Evolutionary conservation across 78 protist genomes (phyloP).

Genomic region (slime mould (Dictyostelium discoideum)): DNA sequence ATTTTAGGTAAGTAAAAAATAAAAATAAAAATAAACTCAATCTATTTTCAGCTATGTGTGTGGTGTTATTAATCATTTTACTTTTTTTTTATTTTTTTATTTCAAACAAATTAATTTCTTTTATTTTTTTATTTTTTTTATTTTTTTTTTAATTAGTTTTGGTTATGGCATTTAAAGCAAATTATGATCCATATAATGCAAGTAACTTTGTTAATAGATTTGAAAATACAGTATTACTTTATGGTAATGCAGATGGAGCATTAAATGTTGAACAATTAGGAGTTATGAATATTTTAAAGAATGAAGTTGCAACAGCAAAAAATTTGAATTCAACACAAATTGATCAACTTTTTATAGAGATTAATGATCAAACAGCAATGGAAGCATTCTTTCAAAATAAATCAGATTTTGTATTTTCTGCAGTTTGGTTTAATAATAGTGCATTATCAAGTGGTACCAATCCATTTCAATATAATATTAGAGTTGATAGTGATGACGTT

Average conservation of each 20-base stretch:
- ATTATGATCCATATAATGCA: slow-evolving; percentile 13
- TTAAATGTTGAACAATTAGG: slow-evolving; percentile 22
- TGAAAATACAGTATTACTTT: neutral
- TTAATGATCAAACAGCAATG: neutral
- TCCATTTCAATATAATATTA: slow-evolving; percentile 26
- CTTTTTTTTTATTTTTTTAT: neutral
- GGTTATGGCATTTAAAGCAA: slow-evolving; percentile 28
- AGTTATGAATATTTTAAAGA: neutral
- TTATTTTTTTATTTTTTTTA: neutral
- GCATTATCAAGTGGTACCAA: neutral
- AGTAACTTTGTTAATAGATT: neutral
- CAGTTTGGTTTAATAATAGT: slow-evolving; percentile 47
- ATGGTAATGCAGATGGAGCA: neutral
- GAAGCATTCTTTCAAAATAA: slow-evolving; percentile 21
- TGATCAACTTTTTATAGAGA: neutral
- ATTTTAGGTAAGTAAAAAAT: neutral
- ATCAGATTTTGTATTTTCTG: slow-evolving; percentile 3
- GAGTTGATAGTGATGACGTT: slow-evolving; percentile 54
- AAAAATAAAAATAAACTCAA: neutral
- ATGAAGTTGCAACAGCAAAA: neutral
- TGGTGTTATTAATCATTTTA: neutral
- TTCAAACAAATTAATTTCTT: neutral
- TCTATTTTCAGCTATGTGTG: too few species aligned
- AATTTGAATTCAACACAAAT: neutral
- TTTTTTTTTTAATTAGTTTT: slow-evolving; percentile 9